These are phyloP conservation scores for Ustilaginoidea virens DNA, from an alignment of 2,329 filamentous ascomycete genomes.

Conservation along the genomic window DNA sequence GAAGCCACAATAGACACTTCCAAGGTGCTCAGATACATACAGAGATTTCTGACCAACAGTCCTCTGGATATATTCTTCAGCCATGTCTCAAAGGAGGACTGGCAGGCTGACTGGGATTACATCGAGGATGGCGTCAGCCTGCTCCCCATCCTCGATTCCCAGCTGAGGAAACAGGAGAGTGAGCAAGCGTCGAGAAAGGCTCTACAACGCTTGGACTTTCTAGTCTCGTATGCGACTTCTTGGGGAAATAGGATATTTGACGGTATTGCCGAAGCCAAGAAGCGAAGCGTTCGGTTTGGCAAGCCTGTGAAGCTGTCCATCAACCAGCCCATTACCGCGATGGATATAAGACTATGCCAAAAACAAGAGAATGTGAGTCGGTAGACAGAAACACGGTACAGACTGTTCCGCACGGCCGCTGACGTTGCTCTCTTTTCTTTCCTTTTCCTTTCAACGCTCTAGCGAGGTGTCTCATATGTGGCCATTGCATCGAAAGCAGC, in stretches of 20 bases:
- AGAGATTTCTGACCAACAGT: slow-evolving; percentile 50
- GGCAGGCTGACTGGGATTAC: slow-evolving; percentile 27
- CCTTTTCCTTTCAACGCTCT: too few species aligned
- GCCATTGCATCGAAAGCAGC: slow-evolving; percentile 24
- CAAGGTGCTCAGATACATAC: slow-evolving; percentile 64
- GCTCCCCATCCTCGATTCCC: slow-evolving; percentile 31
- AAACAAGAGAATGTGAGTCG: slow-evolving; percentile 16
- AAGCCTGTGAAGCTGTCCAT: slow-evolving; percentile 31
- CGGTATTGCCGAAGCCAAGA: slow-evolving; percentile 54
- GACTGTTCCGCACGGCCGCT: not conserved
- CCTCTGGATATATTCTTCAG: slow-evolving; percentile 47
- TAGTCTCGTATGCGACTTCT: slow-evolving; percentile 41
- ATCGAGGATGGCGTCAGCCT: slow-evolving; percentile 29
- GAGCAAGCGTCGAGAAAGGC: slow-evolving; percentile 32
- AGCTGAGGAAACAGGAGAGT: slow-evolving; percentile 29
- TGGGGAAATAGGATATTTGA: slow-evolving; percentile 49
- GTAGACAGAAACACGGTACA: not conserved
- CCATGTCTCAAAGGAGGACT: slow-evolving; percentile 32
- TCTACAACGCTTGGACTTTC: slow-evolving; percentile 45
- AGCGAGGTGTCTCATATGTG: slow-evolving; percentile 23
- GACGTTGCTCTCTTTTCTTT: too few species aligned
- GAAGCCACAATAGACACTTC: slow-evolving; percentile 61
- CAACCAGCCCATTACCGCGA: slow-evolving; percentile 27
- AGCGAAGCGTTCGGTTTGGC: slow-evolving; percentile 53
- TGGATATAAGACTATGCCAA: slow-evolving; percentile 43